These are phyloP conservation scores for Cladobotryum mycophilum DNA, from an alignment of 2,329 filamentous ascomycete species.

Conservation along the genomic window DNA sequence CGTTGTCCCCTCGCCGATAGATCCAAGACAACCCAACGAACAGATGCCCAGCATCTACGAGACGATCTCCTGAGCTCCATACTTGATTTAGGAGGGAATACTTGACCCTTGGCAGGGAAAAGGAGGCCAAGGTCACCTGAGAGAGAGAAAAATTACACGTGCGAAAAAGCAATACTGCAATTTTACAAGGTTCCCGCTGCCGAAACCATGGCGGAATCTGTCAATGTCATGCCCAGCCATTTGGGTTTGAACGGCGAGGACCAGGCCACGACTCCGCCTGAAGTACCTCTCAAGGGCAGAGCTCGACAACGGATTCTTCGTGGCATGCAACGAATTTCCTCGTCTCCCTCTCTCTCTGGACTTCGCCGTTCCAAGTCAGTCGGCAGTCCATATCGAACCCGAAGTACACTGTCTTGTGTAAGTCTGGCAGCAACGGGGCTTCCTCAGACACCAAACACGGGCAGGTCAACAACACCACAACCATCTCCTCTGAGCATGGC, in stretches of 20 bases:
- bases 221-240: not conserved
- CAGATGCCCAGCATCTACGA: not conserved
- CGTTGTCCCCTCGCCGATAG: not conserved
- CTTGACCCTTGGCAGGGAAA: too few species aligned
- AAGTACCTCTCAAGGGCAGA: slow-evolving; percentile 48
- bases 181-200: not conserved
- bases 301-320: slow-evolving; percentile 64
- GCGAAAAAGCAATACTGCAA: too few species aligned
- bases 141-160: too few species aligned
- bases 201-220: slow-evolving; percentile 6
- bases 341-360: slow-evolving; percentile 64
- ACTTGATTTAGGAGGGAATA: too few species aligned
- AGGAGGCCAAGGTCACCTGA: too few species aligned
- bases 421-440: slow-evolving; percentile 40
- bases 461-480: slow-evolving; percentile 28
- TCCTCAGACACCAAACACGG: slow-evolving; percentile 21
- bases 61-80: not conserved
- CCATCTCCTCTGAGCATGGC: slow-evolving; percentile 35
- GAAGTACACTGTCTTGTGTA: slow-evolving; percentile 48
- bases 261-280: slow-evolving; percentile 17
- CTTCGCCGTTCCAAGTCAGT: slow-evolving; percentile 59
- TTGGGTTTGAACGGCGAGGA: slow-evolving; percentile 21
- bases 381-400: slow-evolving; percentile 58
- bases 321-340: slow-evolving; percentile 74
- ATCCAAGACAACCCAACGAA: not conserved